A percentile compares a stretch with the other conserved stretches of the same genome.
Conservation (phyloP, 2,329 filamentous ascomycete genomes). For the Aspergillus fumigatus region DNA sequence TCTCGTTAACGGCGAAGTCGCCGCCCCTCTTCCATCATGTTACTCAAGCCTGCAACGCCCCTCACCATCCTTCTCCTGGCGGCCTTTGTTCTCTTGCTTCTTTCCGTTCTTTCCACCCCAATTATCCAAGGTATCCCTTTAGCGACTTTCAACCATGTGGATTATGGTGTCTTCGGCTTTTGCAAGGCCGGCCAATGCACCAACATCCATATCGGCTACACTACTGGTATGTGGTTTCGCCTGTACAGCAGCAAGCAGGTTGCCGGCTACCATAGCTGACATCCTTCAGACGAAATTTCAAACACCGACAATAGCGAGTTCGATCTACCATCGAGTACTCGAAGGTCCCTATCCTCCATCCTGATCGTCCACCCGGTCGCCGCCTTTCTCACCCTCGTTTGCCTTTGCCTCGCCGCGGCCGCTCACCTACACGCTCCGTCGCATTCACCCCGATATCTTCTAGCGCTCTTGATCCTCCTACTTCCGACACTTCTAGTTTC, state of each 20-base stretch:
- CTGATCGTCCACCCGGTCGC: slow-evolving; percentile 91
- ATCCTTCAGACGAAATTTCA: slow-evolving; percentile 28
- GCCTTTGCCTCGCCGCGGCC: slow-evolving; percentile 71
- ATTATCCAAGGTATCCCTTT: slow-evolving; percentile 82
- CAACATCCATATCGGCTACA: slow-evolving; percentile 76
- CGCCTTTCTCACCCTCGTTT: slow-evolving; percentile 76
- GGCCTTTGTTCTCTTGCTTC: slow-evolving; percentile 78
- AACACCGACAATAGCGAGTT: slow-evolving; percentile 49
- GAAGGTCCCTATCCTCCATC: slow-evolving; percentile 73
- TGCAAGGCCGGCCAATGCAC: slow-evolving; percentile 67
- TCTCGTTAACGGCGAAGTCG: slow-evolving; percentile 6
- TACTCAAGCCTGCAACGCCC: slow-evolving; percentile 90
- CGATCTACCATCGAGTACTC: slow-evolving; percentile 60
- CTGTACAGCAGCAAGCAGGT: slow-evolving; percentile 9
- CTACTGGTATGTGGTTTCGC: slow-evolving; percentile 60
- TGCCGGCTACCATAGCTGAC: slow-evolving; percentile 7
- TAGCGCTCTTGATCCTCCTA: slow-evolving; percentile 78
- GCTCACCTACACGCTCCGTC: slow-evolving; percentile 84
- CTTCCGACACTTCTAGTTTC: slow-evolving; percentile 80
- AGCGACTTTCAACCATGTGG: slow-evolving; percentile 68
- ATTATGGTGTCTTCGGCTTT: slow-evolving; percentile 90
- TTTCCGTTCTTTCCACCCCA: slow-evolving; percentile 87
- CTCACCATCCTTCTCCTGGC: slow-evolving; percentile 77
- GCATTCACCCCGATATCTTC: slow-evolving; percentile 83
- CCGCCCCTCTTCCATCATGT: slow-evolving; percentile 45